Conservation (phyloP, 345 rosid species). For the Ceriops decandra region DNA sequence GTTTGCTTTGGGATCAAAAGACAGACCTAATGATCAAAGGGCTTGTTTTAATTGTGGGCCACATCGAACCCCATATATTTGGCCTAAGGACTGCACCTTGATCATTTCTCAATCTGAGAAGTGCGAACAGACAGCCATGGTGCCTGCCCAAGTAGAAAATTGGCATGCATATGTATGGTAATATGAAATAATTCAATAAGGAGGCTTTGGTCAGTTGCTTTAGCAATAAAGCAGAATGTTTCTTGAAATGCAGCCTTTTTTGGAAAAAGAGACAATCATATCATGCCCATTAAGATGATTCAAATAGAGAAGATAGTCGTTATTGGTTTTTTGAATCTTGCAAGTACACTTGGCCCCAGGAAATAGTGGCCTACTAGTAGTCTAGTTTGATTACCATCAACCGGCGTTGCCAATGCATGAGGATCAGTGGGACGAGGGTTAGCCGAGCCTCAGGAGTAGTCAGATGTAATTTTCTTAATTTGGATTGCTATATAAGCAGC, state of each 20-base stretch:
- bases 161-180: no score
- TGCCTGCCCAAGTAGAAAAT: no score
- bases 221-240: constrained; percentile 23
- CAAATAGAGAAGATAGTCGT: constrained; percentile 15
- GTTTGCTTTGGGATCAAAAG: constrained; percentile 39
- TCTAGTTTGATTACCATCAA: no score
- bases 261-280: constrained; percentile 36
- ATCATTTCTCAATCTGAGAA: neutral
- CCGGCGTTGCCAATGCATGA: no score
- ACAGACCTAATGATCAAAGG: constrained; percentile 25
- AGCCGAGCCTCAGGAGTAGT: no score
- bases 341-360: no score
- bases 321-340: constrained; percentile 11
- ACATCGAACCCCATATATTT: constrained; percentile 14
- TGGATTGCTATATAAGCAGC: neutral
- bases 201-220: constrained; percentile 17
- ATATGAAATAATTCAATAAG: neutral
- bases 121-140: no score
- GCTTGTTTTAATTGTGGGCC: constrained; percentile 28
- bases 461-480: neutral
- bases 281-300: constrained; percentile 22
- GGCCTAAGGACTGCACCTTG: constrained; percentile 16
- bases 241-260: constrained; percentile 23
- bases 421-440: no score
- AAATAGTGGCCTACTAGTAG: no score